Evolutionary conservation across 345 rosid genomes (phyloP), one percentile per base, ranked within the genome.

Genomic region (Lumnitzera littorea): DNA sequence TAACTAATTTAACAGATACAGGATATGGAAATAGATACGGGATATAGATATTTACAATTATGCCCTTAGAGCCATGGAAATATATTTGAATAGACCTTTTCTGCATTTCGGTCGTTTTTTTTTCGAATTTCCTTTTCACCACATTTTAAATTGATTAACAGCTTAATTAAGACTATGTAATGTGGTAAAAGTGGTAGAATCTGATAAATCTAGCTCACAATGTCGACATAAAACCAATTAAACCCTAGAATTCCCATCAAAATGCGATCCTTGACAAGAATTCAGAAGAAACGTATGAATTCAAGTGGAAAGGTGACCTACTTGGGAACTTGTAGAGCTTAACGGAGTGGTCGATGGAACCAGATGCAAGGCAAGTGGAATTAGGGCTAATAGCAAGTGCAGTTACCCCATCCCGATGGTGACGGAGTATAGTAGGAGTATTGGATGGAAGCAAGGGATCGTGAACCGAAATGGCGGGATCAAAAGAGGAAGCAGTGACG

Each of bases 321-420:
- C 97, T 76, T n/a, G 97, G 97, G 58, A 94, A 94, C 67, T 79
- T 90, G 85, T 86, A 94, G 81, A 94, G 95, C 83, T 94, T 94
- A 56, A 94, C 97, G 48, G 97, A 89, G 73, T 82, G 96, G 68
- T 90, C 99, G 36, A 90, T 75, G 46, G 99, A 90, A 50, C 91
- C 99, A 11, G 99, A 90, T 46, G 99, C 96, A 55, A 94, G 95
- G 80, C 91, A 84, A 55, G 97, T 78, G 61, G 96, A 88, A 66
- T 94, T 89, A 52, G 86, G 85, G 76, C 95, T 90, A 27, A 94
- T 84, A 20, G 95, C 87, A 47, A 90, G 63, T 41, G 96, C 82
- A 13, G 97, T 90, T 70, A 88, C 96, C 20, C 97, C 96, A 41
- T 94, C 99, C 12, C 89, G 89, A 64, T 94, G 99, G 80, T 90